Evolutionary conservation across 768 basidiomycete genomes (phyloP).

Genomic region (Sarcomyxa edulis): DNA sequence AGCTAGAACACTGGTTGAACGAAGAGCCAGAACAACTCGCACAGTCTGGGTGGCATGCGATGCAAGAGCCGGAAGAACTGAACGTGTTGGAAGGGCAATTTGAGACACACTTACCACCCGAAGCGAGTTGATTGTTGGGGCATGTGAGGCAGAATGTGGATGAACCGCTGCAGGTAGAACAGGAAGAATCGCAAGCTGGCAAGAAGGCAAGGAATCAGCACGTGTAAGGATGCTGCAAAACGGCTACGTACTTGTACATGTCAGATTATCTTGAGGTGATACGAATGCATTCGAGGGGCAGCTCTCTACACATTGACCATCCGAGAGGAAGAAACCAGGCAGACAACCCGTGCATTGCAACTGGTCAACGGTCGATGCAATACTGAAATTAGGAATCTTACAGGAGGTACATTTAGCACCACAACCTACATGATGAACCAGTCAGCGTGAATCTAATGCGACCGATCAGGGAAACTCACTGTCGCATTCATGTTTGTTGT

Average conservation of each 20-base stretch:
- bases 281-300: conserved; percentile 76
- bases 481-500: conserved; percentile 79
- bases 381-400: conserved; percentile 65
- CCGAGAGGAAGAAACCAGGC: conserved; percentile 67
- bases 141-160: conserved; percentile 75
- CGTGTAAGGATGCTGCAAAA: background rate
- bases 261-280: conserved; percentile 64
- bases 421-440: conserved; percentile 46
- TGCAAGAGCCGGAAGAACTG: conserved; percentile 58
- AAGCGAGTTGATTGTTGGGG: conserved; percentile 57
- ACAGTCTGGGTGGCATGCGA: conserved; percentile 83
- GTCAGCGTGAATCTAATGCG: background rate
- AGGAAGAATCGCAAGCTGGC: conserved; percentile 64
- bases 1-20: conserved; percentile 76
- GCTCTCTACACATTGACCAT: conserved; percentile 60
- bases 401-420: conserved; percentile 81
- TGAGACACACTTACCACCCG: conserved; percentile 67
- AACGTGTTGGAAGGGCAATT: conserved; percentile 74
- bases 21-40: conserved; percentile 73
- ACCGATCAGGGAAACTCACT: conserved; percentile 39
- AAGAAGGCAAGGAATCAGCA: conserved; percentile 2
- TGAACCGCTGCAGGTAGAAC: conserved; percentile 64
- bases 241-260: conserved; percentile 58
- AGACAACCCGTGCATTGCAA: conserved; percentile 76
- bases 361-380: conserved; percentile 58